Evolutionary conservation across 2,329 filamentous ascomycete genomes (phyloP).

Genomic region (Fusarium sp.): DNA sequence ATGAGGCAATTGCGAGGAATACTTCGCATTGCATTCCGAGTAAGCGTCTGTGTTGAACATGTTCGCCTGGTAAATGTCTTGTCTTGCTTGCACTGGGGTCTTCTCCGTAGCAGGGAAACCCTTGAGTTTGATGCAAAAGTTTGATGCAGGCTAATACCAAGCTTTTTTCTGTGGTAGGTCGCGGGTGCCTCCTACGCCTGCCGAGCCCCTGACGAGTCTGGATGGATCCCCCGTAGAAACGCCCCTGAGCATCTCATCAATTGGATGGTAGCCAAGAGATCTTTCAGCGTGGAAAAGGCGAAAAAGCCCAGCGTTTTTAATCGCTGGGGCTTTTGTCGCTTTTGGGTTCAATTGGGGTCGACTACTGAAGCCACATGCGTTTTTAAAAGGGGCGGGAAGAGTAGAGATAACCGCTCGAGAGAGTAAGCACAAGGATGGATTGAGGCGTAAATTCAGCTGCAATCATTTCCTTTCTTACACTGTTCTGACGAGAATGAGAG

Average conservation of each 20-base stretch:
- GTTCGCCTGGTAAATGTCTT: not conserved
- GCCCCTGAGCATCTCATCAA: slow-evolving; percentile 1
- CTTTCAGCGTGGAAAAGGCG: not conserved
- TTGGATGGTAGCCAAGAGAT: not conserved
- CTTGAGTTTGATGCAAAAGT: not conserved
- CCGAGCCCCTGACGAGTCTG: not conserved
- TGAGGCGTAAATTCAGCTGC: slow-evolving; percentile 5
- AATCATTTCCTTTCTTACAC: slow-evolving; percentile 31
- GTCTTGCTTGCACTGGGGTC: not conserved
- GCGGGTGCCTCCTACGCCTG: not conserved
- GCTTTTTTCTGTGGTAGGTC: not conserved
- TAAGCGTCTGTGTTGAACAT: not conserved
- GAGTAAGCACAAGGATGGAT: slow-evolving; percentile 5
- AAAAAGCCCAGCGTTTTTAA: not conserved
- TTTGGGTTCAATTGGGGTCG: not conserved
- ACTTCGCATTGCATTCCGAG: not conserved
- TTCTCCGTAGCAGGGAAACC: not conserved
- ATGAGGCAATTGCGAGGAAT: not conserved
- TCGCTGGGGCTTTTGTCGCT: not conserved
- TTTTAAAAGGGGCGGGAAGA: not conserved
- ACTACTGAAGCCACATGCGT: slow-evolving; percentile 9
- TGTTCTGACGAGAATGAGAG: not conserved
- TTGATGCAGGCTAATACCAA: not conserved
- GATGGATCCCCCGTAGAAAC: not conserved
- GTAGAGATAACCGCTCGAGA: not conserved